Percentiles rank a stretch among this genome's conserved stretches.
Conservation (phyloP, 2,329 filamentous ascomycete genomes). For the Ramularia endophylla region DNA sequence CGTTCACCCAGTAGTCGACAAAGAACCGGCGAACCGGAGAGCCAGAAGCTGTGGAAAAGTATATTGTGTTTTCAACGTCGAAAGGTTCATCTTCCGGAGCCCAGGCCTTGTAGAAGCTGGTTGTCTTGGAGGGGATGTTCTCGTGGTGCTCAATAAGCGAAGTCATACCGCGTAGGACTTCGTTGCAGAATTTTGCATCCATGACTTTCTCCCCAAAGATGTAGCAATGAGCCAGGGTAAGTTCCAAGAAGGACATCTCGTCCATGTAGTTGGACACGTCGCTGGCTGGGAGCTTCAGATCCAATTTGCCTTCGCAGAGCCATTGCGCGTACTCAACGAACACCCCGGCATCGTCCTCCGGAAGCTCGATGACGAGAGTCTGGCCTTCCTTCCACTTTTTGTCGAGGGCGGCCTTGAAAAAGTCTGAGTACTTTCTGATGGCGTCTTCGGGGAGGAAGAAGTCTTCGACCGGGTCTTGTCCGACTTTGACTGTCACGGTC, state of each 20-base stretch:
- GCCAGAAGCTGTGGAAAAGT: no score
- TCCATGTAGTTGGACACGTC: no score
- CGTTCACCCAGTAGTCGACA: no score
- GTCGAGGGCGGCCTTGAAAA: slow-evolving; percentile 15
- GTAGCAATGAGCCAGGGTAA: neutral
- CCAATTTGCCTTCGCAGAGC: slow-evolving; percentile 10
- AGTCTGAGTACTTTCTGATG: slow-evolving; percentile 11
- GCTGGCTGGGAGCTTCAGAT: no score
- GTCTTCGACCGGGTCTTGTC: neutral
- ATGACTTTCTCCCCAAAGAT: slow-evolving; percentile 14
- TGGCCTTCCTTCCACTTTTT: slow-evolving; percentile 18
- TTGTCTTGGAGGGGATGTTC: no score
- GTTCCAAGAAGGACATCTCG: no score
- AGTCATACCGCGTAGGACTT: neutral
- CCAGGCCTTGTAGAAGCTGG: no score
- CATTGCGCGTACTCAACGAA: slow-evolving; percentile 17
- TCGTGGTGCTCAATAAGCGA: no score
- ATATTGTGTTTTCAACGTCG: no score
- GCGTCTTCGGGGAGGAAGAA: slow-evolving; percentile 18
- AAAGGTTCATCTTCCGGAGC: no score
- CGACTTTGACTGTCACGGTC: neutral
- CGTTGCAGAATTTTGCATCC: slow-evolving; percentile 8
- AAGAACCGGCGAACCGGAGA: no score
- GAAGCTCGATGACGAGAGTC: slow-evolving; percentile 11
- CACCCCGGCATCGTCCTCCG: slow-evolving; percentile 12